Conservation (phyloP, 2,329 filamentous ascomycete species). For the Trichoderma asperellum region DNA sequence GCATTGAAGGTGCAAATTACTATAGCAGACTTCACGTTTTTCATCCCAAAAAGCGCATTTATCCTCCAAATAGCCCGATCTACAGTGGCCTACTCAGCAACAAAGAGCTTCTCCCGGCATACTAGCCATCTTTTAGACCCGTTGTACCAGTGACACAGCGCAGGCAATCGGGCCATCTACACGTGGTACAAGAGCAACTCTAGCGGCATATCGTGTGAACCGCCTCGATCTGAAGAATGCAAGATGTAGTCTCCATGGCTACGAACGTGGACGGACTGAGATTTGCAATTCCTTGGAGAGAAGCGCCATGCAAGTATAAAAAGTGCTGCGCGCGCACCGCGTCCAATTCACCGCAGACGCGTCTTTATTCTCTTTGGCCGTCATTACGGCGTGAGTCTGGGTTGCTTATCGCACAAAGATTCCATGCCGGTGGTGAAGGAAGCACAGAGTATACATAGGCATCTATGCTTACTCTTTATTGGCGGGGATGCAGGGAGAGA, state of each 20-base stretch:
- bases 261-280: not conserved
- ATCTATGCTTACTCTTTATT: not conserved
- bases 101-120: not conserved
- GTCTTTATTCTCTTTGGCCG: not conserved
- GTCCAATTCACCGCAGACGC: not conserved
- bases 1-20: not conserved
- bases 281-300: not conserved
- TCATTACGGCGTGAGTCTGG: not conserved
- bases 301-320: not conserved
- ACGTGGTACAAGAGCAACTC: constrained; percentile 20
- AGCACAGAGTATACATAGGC: no score
- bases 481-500: not conserved
- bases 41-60: not conserved
- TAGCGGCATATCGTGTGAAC: constrained; percentile 1
- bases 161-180: constrained; percentile 22
- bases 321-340: not conserved
- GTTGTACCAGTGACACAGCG: not conserved
- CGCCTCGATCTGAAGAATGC: constrained; percentile 3
- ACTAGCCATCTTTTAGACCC: not conserved
- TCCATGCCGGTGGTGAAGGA: not conserved
- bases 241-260: constrained; percentile 15
- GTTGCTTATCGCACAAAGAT: not conserved
- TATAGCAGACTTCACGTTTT: not conserved
- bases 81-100: not conserved
- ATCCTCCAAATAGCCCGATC: not conserved